Percentiles rank a stretch among this genome's conserved stretches.
Evolutionary conservation across 768 basidiomycete genomes (phyloP).

Genomic region (Sistotremastrum niveocremeum): DNA sequence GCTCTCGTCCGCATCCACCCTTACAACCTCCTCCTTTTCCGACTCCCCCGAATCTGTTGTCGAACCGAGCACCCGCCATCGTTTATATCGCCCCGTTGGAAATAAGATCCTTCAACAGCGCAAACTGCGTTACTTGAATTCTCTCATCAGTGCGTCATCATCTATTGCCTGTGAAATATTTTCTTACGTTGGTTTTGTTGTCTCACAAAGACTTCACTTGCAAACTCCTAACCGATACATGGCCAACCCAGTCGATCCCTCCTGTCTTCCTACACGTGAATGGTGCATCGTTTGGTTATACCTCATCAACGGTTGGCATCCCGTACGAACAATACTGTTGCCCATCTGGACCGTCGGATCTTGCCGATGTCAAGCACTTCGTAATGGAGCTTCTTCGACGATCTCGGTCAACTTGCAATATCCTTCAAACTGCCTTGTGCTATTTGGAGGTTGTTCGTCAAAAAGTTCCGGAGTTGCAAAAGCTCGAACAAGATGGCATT

Average conservation of each 20-base stretch:
- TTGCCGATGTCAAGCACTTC: constrained; percentile 58
- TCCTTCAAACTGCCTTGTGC: constrained; percentile 78
- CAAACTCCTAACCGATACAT: constrained; percentile 64
- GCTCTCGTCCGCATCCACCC: too few species aligned
- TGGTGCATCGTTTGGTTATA: constrained; percentile 19
- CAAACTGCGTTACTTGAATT: neutral
- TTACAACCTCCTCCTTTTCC: too few species aligned
- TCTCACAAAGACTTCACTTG: constrained; percentile 3
- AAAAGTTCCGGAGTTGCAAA: constrained; percentile 51
- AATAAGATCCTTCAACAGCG: too few species aligned
- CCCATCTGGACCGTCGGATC: constrained; percentile 17
- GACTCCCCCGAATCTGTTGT: too few species aligned
- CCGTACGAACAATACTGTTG: constrained; percentile 9
- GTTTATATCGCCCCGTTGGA: too few species aligned
- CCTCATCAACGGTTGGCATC: constrained; percentile 9
- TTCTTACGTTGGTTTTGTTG: neutral
- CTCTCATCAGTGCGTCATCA: constrained; percentile 1
- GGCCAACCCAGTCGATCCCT: constrained; percentile 68
- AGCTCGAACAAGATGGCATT: constrained; percentile 33
- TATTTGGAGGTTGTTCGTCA: constrained; percentile 75
- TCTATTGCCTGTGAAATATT: neutral
- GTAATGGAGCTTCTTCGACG: constrained; percentile 83
- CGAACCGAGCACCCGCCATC: too few species aligned
- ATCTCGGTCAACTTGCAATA: constrained; percentile 70
- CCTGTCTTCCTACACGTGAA: constrained; percentile 27